A percentile compares a stretch with the other conserved stretches of the same genome.
phyloP scores from a whole-genome alignment of 306 rosid genomes.

The Glycine soja region DNA sequence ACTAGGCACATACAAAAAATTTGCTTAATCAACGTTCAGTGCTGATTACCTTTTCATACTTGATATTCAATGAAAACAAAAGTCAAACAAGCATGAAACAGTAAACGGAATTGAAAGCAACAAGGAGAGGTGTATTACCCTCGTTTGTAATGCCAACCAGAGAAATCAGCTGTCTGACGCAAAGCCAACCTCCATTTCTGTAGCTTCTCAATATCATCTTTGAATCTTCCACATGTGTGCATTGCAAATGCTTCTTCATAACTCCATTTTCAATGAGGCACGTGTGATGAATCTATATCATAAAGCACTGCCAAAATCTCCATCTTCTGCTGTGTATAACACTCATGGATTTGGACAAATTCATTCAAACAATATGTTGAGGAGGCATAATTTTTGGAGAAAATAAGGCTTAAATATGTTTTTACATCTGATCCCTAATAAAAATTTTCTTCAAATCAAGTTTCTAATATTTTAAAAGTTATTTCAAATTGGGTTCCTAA shows the following conservation, averaged over 20 bases:
- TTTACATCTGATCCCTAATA: no score
- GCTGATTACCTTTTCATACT: background rate
- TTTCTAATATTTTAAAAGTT: no score
- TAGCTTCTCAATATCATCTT: background rate
- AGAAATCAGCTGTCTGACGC: background rate
- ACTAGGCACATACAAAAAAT: background rate
- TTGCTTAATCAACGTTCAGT: background rate
- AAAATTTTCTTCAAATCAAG: no score
- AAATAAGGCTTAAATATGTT: no score
- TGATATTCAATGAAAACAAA: background rate
- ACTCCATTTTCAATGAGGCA: background rate
- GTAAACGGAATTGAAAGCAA: background rate
- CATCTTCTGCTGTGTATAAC: background rate
- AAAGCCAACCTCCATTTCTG: slow-evolving; percentile 25
- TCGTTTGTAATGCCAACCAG: slow-evolving; percentile 22
- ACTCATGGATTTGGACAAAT: slow-evolving; percentile 25
- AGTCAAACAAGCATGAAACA: background rate
- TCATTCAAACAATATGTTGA: slow-evolving; percentile 18
- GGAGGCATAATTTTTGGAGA: slow-evolving; percentile 28
- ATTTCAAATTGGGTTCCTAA: no score
- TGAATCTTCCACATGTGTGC: background rate
- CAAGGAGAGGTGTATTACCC: slow-evolving; percentile 8
- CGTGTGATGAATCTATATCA: slow-evolving; percentile 7
- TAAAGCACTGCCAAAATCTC: slow-evolving; percentile 15
- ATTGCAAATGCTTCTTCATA: slow-evolving; percentile 8